These are phyloP conservation scores for Chlorella sp. DNA, from an alignment of 139 green algal genomes.

Conservation along the genomic window DNA sequence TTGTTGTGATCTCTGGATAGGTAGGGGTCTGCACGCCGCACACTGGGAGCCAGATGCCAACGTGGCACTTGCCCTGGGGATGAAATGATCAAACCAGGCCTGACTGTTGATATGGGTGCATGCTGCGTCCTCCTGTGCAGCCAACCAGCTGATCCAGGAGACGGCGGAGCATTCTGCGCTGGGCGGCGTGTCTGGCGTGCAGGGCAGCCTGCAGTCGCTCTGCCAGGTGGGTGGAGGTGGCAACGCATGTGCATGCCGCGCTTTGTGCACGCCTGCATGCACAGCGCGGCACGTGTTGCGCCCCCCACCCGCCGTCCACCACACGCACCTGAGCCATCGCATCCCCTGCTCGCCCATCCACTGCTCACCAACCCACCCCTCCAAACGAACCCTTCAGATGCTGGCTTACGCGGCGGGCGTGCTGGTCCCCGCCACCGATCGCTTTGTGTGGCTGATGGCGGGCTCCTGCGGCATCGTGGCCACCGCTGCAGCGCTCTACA, in stretches of 20 bases:
- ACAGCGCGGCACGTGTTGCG: no score
- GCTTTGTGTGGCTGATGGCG: conserved; percentile 65
- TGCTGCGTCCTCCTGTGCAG: conserved; percentile 11
- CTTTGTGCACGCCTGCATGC: no score
- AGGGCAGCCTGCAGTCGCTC: conserved; percentile 73
- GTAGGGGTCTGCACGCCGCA: no score
- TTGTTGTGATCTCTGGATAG: no score
- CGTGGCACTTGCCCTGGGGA: no score
- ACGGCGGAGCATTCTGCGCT: conserved; percentile 44
- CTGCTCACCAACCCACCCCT: background rate
- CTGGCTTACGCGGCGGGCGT: conserved; percentile 64
- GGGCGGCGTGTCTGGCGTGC: conserved; percentile 76
- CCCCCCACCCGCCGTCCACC: no score
- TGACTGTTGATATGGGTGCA: no score
- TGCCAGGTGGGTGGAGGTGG: conserved; percentile 49
- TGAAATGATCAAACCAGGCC: no score
- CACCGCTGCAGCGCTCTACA: conserved; percentile 41
- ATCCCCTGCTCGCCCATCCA: background rate
- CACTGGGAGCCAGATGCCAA: no score
- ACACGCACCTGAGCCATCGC: no score
- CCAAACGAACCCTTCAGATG: conserved; percentile 32
- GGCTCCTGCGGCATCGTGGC: conserved; percentile 51
- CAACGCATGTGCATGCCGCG: no score
- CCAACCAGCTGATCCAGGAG: conserved; percentile 86
- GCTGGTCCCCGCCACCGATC: conserved; percentile 32